Evolutionary conservation across 352 stramenopile genomes (phyloP).

Genomic region (Phytophthora idaei): DNA sequence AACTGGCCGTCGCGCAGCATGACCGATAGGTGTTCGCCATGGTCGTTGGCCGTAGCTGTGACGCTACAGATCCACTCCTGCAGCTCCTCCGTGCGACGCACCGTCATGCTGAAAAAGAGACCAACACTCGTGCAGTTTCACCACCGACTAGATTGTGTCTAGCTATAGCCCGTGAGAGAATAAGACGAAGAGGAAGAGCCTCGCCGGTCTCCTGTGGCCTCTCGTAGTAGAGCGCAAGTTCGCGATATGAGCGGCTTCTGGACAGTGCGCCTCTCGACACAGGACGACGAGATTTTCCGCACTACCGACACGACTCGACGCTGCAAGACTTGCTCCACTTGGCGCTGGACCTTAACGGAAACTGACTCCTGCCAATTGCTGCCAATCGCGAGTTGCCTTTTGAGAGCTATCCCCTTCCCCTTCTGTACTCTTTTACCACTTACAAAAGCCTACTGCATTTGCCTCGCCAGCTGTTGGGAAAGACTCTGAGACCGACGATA

Average conservation of each 20-base stretch:
- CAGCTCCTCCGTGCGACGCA: slow-evolving; percentile 81
- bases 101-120: slow-evolving; percentile 37
- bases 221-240: slow-evolving; percentile 29
- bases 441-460: neutral
- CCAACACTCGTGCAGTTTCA: slow-evolving; percentile 5
- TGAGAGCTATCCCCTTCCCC: slow-evolving; percentile 5
- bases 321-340: slow-evolving; percentile 8
- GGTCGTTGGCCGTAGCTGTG: slow-evolving; percentile 68
- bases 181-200: slow-evolving; percentile 17
- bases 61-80: slow-evolving; percentile 87
- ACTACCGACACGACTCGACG: slow-evolving; percentile 30
- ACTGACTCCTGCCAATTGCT: slow-evolving; percentile 33
- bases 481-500: slow-evolving; percentile 15
- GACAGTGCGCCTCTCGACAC: slow-evolving; percentile 22
- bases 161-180: slow-evolving; percentile 15
- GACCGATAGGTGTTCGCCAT: slow-evolving; percentile 79
- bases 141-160: slow-evolving; percentile 3
- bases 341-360: slow-evolving; percentile 13
- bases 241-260: slow-evolving; percentile 26
- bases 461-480: slow-evolving; percentile 10
- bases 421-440: slow-evolving; percentile 6
- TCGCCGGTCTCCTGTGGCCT: slow-evolving; percentile 13
- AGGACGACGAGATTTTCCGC: slow-evolving; percentile 31
- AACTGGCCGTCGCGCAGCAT: slow-evolving; percentile 87
- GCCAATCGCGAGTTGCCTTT: slow-evolving; percentile 2